A percentile compares a stretch with the other conserved stretches of the same genome.
Evolutionary conservation across 2,329 filamentous ascomycete species (phyloP).

Genomic region (Calonectria hawksworthii): DNA sequence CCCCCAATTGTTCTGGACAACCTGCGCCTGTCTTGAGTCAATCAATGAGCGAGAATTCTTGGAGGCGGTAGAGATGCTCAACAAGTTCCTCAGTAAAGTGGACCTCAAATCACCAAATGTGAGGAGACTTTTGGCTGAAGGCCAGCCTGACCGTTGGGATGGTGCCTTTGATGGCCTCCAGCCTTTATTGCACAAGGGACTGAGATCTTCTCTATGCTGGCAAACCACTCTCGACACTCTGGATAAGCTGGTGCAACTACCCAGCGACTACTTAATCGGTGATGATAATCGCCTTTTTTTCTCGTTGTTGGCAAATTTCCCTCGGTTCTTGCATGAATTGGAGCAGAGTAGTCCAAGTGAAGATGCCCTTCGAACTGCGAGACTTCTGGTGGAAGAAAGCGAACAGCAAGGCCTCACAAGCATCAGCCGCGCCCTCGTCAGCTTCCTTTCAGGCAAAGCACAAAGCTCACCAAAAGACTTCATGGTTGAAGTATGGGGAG

Average conservation of each 20-base stretch:
- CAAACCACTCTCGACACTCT: slow-evolving; percentile 83
- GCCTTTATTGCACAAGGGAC: slow-evolving; percentile 88
- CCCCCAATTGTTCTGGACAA: slow-evolving; percentile 98
- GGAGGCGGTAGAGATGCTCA: slow-evolving; percentile 91
- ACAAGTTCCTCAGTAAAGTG: slow-evolving; percentile 86
- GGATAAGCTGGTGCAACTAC: slow-evolving; percentile 82
- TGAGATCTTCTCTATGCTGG: slow-evolving; percentile 88
- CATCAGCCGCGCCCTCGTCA: slow-evolving; percentile 78
- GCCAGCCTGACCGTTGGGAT: slow-evolving; percentile 89
- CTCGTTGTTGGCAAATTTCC: slow-evolving; percentile 90
- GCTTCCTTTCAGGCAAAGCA: slow-evolving; percentile 77
- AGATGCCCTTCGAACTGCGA: slow-evolving; percentile 73
- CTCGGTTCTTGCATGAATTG: slow-evolving; percentile 84
- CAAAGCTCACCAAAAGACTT: slow-evolving; percentile 81
- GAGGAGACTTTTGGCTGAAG: slow-evolving; percentile 79
- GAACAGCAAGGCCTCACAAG: slow-evolving; percentile 78
- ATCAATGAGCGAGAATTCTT: slow-evolving; percentile 97
- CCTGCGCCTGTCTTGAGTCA: slow-evolving; percentile 94
- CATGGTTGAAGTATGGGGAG: slow-evolving; percentile 78
- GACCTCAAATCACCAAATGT: slow-evolving; percentile 81
- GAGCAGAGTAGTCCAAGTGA: slow-evolving; percentile 73
- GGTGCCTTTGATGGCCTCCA: slow-evolving; percentile 90
- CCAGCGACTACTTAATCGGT: slow-evolving; percentile 85
- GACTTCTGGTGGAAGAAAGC: slow-evolving; percentile 78
- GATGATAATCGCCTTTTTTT: slow-evolving; percentile 87